Evolutionary conservation across 768 basidiomycete genomes (phyloP).

Genomic region (Suillus discolor): DNA sequence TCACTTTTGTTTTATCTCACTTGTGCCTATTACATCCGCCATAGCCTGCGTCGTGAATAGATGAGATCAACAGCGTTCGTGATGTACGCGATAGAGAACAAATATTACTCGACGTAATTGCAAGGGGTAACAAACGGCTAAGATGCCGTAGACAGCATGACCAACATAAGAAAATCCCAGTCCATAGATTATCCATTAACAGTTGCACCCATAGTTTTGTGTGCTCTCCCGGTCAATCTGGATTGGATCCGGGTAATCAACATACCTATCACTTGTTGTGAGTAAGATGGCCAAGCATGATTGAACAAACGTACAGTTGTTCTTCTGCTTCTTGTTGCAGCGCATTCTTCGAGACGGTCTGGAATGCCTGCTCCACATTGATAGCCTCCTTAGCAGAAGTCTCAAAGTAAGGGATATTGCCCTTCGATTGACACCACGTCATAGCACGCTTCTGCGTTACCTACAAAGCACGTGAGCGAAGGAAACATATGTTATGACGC

Average conservation of each 20-base stretch:
- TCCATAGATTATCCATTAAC: constrained; percentile 46
- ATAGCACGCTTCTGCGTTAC: constrained; percentile 99
- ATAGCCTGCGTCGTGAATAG: constrained; percentile 25
- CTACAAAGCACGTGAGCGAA: constrained; percentile 41
- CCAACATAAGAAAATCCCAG: constrained; percentile 28
- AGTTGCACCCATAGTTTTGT: constrained; percentile 92
- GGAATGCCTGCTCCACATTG: constrained; percentile 99
- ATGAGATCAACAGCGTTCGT: constrained; percentile 11
- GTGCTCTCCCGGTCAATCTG: constrained; percentile 92
- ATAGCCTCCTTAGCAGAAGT: constrained; percentile 99
- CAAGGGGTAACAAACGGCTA: constrained; percentile 35
- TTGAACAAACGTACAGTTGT: constrained; percentile 66
- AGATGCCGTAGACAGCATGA: constrained; percentile 25
- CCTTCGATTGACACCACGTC: constrained; percentile 99
- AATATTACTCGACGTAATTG: constrained; percentile 36
- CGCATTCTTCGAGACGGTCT: constrained; percentile 99
- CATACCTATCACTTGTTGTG: constrained; percentile 63
- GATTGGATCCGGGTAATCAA: constrained; percentile 99
- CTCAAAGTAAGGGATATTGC: constrained; percentile 99
- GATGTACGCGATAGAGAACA: constrained; percentile 16
- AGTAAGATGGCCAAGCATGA: constrained; percentile 11
- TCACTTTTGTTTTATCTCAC: constrained; percentile 17
- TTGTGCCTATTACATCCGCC: not conserved
- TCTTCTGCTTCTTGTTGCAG: constrained; percentile 96
- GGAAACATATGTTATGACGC: not conserved